These are phyloP conservation scores for Rutstroemia sp. DNA, from an alignment of 2,329 filamentous ascomycete genomes.

Conservation along the genomic window DNA sequence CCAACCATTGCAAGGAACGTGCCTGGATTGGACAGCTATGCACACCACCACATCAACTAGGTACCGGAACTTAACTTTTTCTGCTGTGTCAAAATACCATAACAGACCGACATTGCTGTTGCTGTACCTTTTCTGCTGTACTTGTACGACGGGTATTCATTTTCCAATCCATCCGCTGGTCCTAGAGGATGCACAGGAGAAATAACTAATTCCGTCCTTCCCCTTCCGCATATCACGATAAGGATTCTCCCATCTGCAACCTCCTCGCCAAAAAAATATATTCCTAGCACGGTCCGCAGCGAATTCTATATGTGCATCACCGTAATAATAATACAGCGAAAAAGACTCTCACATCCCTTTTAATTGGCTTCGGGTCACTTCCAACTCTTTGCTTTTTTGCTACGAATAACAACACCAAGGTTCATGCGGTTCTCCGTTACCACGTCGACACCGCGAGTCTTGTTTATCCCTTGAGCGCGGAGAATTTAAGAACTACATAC, in stretches of 20 bases:
- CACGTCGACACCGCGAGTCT: background rate
- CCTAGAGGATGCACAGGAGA: background rate
- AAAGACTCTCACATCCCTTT: background rate
- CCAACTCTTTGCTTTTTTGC: too few species aligned
- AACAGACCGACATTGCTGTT: too few species aligned
- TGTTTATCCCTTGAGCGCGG: background rate
- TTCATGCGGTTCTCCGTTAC: conserved; percentile 1
- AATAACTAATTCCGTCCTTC: background rate
- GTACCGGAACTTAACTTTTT: too few species aligned
- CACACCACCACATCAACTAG: background rate
- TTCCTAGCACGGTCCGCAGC: background rate
- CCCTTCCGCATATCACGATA: background rate
- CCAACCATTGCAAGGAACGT: background rate
- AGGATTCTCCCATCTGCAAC: background rate
- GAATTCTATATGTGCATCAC: background rate
- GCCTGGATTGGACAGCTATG: background rate
- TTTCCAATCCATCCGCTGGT: too few species aligned
- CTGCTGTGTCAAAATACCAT: too few species aligned
- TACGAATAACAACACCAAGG: background rate
- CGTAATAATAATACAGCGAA: background rate
- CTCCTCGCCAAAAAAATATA: background rate
- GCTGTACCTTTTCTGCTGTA: too few species aligned
- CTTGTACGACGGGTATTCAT: too few species aligned
- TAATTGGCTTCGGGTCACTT: too few species aligned
- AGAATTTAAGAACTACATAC: background rate